These are phyloP conservation scores for Penicillium digitatum DNA, from an alignment of 2,329 filamentous ascomycete species.

Conservation along the genomic window DNA sequence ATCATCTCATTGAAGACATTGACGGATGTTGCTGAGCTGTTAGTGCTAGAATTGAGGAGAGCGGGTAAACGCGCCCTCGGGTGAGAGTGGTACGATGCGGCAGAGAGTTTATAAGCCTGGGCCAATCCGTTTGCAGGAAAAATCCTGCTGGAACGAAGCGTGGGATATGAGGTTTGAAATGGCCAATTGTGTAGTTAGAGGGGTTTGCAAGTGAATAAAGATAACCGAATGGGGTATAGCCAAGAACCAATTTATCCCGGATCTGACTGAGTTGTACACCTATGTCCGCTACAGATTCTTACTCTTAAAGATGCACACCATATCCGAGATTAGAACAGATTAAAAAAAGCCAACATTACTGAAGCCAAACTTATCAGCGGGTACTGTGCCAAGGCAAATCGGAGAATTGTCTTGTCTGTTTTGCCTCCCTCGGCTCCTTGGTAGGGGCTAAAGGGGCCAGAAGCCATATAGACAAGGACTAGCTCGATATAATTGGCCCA, in stretches of 20 bases:
- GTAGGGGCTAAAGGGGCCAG: background rate
- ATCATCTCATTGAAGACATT: background rate
- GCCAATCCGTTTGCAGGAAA: background rate
- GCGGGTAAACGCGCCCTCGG: conserved; percentile 20
- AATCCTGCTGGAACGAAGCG: background rate
- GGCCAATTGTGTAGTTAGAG: background rate
- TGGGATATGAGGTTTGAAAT: conserved; percentile 1
- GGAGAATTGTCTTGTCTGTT: background rate
- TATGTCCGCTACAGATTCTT: too few relatives aligned
- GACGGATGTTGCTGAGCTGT: conserved; percentile 23
- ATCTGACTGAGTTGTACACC: background rate
- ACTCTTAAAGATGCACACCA: background rate
- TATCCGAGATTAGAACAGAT: background rate
- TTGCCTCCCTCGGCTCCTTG: background rate
- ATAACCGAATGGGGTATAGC: background rate
- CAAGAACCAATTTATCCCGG: background rate
- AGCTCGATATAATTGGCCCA: background rate
- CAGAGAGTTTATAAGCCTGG: background rate
- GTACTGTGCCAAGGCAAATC: background rate
- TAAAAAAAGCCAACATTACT: too few relatives aligned
- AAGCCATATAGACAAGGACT: background rate
- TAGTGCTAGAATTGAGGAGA: conserved; percentile 25
- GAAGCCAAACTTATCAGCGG: background rate
- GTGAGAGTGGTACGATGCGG: background rate
- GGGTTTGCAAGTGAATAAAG: too few relatives aligned